phyloP scores from a whole-genome alignment of 2,329 filamentous ascomycete genomes.

The Fusarium luffae region DNA sequence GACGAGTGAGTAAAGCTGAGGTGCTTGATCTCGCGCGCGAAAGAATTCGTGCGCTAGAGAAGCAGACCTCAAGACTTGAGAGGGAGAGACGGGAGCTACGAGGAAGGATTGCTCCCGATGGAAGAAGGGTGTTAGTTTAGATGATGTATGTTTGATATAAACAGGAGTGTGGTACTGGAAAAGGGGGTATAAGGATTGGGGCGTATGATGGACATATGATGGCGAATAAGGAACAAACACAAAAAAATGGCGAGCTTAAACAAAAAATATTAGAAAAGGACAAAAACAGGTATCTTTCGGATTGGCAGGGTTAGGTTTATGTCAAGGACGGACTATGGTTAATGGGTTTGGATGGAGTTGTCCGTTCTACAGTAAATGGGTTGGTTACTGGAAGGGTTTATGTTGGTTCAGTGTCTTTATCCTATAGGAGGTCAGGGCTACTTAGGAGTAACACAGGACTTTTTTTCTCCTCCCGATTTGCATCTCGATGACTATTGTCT shows the following conservation, averaged over 20 bases:
- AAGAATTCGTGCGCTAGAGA: conserved; percentile 55
- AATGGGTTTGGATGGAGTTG: conserved; percentile 24
- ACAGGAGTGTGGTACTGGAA: conserved; percentile 3
- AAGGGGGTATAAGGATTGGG: conserved; percentile 12
- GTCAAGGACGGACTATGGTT: conserved; percentile 7
- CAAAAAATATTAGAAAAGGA: neutral
- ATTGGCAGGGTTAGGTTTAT: neutral
- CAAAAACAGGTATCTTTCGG: conserved; percentile 1
- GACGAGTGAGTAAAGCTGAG: conserved; percentile 56
- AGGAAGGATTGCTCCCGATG: conserved; percentile 28
- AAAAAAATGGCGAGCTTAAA: conserved; percentile 11
- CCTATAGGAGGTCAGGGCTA: neutral
- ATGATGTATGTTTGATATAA: conserved; percentile 5
- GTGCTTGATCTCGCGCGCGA: conserved; percentile 58
- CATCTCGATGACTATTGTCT: neutral
- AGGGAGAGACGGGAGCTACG: conserved; percentile 51
- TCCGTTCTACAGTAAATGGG: conserved; percentile 7
- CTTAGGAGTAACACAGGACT: neutral
- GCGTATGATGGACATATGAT: conserved; percentile 19
- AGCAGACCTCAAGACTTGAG: conserved; percentile 52
- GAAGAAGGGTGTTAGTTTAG: conserved; percentile 22
- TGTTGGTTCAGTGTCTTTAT: neutral
- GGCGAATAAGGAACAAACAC: conserved; percentile 26
- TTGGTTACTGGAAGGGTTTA: conserved; percentile 1
- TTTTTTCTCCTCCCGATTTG: neutral